Base-by-base conservation (phyloP, 768 basidiomycete species). In the Lactarius tabidus region DNA sequence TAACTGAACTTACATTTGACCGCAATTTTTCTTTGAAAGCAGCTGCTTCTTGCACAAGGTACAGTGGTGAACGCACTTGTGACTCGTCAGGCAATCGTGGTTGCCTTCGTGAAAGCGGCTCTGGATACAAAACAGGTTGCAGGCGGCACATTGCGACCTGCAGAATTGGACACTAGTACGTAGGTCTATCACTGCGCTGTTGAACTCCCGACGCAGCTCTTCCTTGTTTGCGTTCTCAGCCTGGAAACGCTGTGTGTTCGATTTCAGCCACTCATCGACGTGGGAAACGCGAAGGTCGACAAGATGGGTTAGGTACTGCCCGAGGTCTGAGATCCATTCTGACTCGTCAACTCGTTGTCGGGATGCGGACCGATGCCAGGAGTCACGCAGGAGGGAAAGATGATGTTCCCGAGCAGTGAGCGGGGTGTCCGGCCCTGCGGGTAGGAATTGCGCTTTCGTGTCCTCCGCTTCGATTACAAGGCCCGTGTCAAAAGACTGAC, bases 81-180 rank as follows among this genome's bases (percentile, higher is more conserved):
- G 86, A 28, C 74, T 69, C 1, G 86, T 83, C 38, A 73, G 72
- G 65, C 86, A 88, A 59, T 84, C 73, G 65, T 88, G 86, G 1
- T 54, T 60, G 2, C 72, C 73, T 10, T 79, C 77, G 63, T 88
- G 87, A 23, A 74, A 74, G 7, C 79, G 78, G 59, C 75, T 74
- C 31, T 76, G 78, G 10, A 85, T 57, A 67, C 87, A 88, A 20
- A 74, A 68, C 3, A 87, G 74, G 48, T 82, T 77, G 69, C 87
- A 88, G 2, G 54, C 54, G 0, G 65, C 64, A 65, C 87, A 88
- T 53, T 78, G 75, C 60, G 78, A 69, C 62, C 76, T 77, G 72
- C 87, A 88, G 6, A 86, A 71, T 60, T 84, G 79, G 1, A 83
- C 72, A 51, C 75, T 79, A 3, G 77, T 74, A 59, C 75, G 77